Base-by-base conservation (phyloP, 768 basidiomycete species). In the Astraeus odoratus region DNA sequence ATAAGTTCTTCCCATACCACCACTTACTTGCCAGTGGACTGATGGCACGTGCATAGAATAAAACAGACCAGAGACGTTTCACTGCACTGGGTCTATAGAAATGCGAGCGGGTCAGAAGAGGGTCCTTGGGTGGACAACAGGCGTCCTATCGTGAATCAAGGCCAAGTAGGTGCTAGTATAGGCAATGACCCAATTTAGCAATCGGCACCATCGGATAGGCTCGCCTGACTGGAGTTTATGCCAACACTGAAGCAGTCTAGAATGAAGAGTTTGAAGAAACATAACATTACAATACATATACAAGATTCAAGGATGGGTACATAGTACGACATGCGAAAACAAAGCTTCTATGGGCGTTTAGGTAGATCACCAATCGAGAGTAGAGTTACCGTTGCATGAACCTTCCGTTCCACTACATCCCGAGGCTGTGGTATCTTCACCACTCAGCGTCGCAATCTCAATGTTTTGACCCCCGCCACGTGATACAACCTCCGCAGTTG, bases 11-110 rank as follows among this genome's bases (percentile, higher is more conserved):
- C 1, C 56, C 56, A 4, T 69, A 75, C 44, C 78, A 75, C 2
- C 54, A 76, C 19, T 70, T 75, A 31, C 51, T 69, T 24, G 74
- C 77, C 29, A 57, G 76, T 7, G 47, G 35, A 13, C 58, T 59
- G 42, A 1, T 42, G 36, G 15, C 53, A 61, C 5, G 47, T 60
- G 8, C 48, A 42, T 22, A 60, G 60, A 8, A 34, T 68, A 1
- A 48, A 59, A 19, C 52, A 50, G 16, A 46, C 46, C 34, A 61
- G 53, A 46, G 52, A 39, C 7, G 50, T 54, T 18, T 64, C 57
- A 2, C 33, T 49, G 36, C 46, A 53, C 19, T 64, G 62, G 62
- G 39, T 51, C 19, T 49, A 47, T 27, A 44, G 42, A 39, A 38
- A 23, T 24, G 47, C 44, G 23, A 24, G 41, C 16, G 15, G 29